These are phyloP conservation scores for Penicillium sp. DNA, from an alignment of 2,329 filamentous ascomycete species.

Conservation along the genomic window DNA sequence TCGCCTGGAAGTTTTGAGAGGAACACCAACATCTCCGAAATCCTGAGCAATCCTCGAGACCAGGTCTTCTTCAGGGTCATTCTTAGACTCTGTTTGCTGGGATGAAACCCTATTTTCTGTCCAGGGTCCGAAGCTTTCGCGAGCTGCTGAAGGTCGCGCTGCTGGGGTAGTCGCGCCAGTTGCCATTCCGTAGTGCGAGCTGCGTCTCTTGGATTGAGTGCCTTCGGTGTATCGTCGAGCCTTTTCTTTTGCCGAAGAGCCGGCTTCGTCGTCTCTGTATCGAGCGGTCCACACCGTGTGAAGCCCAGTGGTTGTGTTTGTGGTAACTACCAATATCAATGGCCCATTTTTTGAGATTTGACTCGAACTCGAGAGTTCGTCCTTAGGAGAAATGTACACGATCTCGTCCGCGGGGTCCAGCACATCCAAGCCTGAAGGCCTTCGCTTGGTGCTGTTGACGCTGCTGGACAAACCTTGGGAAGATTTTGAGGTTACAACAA, in stretches of 20 bases:
- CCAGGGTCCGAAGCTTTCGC: slow-evolving; percentile 71
- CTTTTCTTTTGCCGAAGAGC: slow-evolving; percentile 42
- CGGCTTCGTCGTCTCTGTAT: slow-evolving; percentile 68
- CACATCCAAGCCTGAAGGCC: slow-evolving; percentile 49
- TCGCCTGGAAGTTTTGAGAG: slow-evolving; percentile 65
- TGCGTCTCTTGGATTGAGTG: slow-evolving; percentile 66
- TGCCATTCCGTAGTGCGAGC: slow-evolving; percentile 60
- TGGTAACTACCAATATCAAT: slow-evolving; percentile 74
- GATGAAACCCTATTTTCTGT: slow-evolving; percentile 45
- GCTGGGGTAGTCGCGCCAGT: slow-evolving; percentile 77
- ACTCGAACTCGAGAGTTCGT: slow-evolving; percentile 41
- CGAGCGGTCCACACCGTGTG: slow-evolving; percentile 83
- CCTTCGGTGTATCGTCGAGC: slow-evolving; percentile 54
- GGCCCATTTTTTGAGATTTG: slow-evolving; percentile 45
- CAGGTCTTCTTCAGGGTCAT: slow-evolving; percentile 55
- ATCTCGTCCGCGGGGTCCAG: slow-evolving; percentile 79
- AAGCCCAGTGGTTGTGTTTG: slow-evolving; percentile 71
- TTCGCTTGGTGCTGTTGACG: slow-evolving; percentile 21
- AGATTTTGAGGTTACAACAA: slow-evolving; percentile 63
- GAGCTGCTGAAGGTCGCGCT: slow-evolving; percentile 60
- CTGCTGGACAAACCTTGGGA: slow-evolving; percentile 33
- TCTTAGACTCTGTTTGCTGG: slow-evolving; percentile 16
- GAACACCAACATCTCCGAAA: slow-evolving; percentile 53
- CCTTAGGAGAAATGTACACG: slow-evolving; percentile 71
- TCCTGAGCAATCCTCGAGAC: slow-evolving; percentile 72